Base-by-base conservation (phyloP, 2,329 filamentous ascomycete genomes). In the Cercospora brassicicola region DNA sequence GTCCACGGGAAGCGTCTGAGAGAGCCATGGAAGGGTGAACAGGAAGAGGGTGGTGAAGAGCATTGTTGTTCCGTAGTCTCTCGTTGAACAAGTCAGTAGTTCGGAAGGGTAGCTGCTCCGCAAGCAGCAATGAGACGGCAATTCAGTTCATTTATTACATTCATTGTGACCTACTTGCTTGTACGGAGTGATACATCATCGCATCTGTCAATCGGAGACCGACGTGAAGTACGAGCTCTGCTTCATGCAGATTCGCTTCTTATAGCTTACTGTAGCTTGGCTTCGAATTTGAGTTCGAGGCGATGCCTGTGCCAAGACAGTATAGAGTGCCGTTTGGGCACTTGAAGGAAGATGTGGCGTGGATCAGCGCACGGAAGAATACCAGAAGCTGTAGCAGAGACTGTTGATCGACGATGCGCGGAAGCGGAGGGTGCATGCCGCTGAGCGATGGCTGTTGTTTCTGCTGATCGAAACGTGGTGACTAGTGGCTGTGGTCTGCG, bases 181-280 rank as follows among this genome's bases (percentile, higher is more conserved):
- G 23, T 30, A 55, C 6, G 6, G 23, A n/a, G 30, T 15, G 23
- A 26, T 28, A 28, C 48, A 55, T 28, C 23, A n/a, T 26, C 20
- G 48, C 23, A 59, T 23, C n/a, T 20, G 8, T 55, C 55, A 10
- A 13, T 59, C 30, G 55, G 30, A 59, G 30, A 59, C 55, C 55
- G 55, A 59, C 31, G n/a, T 59, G 18, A 31, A 23, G 31, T 23
- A 59, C 55, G 55, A 59, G 55, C 28, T 61, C 28, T 61, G n/a
- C 36, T 62, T 55, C 48, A 62, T 62, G 59, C 59, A 48, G 42
- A 30, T 48, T 62, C 59, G 59, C 59, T 62, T 62, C 59, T 62
- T 31, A 51, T 62, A 51, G 59, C 59, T 62, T 28, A 62, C 59
- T 62, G 59, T 48, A 62, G 59, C 36, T 33, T 51, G 36, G 59